Base-by-base conservation (phyloP, 352 stramenopile genomes). In the Pythium folliculosum region DNA sequence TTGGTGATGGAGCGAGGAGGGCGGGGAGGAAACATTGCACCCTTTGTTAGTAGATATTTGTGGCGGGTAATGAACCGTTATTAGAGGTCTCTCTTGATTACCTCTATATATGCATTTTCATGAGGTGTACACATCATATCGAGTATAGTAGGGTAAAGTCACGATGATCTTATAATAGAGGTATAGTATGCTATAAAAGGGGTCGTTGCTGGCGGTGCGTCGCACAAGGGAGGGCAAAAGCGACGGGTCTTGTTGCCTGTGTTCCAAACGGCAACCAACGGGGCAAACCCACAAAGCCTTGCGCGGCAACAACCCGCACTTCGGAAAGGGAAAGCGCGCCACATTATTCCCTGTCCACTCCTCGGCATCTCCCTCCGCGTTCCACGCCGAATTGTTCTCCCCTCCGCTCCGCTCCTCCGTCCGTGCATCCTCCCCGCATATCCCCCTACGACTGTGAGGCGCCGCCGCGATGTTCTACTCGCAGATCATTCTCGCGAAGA, bases 401-500 rank as follows among this genome's bases (percentile, higher is more conserved):
- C 5, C 19, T 16, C 53, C 51, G 23, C 53, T 35, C 27, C 23
- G 7, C 49, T 17, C 25, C 5, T 16, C 22, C 51, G 1, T 47
- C 51, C 25, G 5, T 27, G 38, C 8, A 9, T 16, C 17, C 30
- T 30, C 44, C 16, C 14, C 8, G 10, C 35, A 40, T 8, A 5
- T 13, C 14, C 9, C 17, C 40, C 6, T 8, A 13, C 5, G 40
- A 58, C 17, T 6, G 9, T 25, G 17, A 43, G 5, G 38, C 37
- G 55, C 25, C 55, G 40, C n/a, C 67, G 82, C 45, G 53, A 99
- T 99, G 97, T 99, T 99, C 76, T 99, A 99, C 86, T 99, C 97
- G 49, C 95, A 99, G 94, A 96, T 99, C 63, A 99, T 99, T 73
- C 83, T 99, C 27, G 96, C 97, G 57, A 99, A 99, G 87, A 99